Conservation (phyloP, 2,329 filamentous ascomycete genomes). For the Tolypocladium cylindrosporum region DNA sequence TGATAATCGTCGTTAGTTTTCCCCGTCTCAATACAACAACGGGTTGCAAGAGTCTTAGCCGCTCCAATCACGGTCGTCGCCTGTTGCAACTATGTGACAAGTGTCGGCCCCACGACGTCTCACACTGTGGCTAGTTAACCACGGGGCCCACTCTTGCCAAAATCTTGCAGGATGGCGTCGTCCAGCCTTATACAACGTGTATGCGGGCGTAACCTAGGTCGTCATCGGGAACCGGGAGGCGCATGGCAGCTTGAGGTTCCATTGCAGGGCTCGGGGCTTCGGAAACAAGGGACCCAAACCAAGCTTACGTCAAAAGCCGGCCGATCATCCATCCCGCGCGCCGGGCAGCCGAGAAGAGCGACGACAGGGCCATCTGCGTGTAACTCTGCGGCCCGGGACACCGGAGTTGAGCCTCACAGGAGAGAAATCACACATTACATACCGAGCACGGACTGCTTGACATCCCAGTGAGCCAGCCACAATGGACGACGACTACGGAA, state of each 20-base stretch:
- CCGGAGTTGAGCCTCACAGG: not conserved
- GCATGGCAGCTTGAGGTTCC: not conserved
- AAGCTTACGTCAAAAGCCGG: not conserved
- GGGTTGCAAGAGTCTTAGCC: not conserved
- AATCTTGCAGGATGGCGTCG: not conserved
- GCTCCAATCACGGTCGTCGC: not conserved
- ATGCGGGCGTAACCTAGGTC: not conserved
- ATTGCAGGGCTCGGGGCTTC: not conserved
- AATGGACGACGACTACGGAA: constrained; percentile 26
- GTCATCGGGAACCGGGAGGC: not conserved
- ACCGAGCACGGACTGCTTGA: not conserved
- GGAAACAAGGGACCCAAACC: not conserved
- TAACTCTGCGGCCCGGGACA: not conserved
- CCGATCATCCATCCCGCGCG: not conserved
- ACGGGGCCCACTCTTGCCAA: not conserved
- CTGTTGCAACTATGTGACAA: not conserved
- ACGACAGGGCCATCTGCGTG: not conserved
- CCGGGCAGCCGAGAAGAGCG: not conserved
- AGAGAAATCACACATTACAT: not conserved
- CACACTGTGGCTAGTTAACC: not conserved
- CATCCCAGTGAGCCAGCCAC: constrained; percentile 6
- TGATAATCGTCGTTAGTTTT: not conserved
- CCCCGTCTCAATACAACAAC: not conserved
- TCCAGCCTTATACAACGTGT: not conserved
- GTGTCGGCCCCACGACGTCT: not conserved